Conservation (phyloP, 106 monocot species). For the Ottelia alismoides region DNA sequence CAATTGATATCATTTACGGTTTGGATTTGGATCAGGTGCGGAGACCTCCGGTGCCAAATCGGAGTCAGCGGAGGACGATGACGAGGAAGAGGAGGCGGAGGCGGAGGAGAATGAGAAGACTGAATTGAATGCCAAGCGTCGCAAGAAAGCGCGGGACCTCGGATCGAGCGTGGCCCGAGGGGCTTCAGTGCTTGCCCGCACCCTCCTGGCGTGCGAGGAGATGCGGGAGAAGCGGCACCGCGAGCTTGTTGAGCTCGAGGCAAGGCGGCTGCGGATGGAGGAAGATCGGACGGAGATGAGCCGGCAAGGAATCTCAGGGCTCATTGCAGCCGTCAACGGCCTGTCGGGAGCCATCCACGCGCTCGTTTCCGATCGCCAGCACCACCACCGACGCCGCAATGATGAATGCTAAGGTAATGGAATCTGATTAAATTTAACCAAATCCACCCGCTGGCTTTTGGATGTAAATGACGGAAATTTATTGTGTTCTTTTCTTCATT, state of each 20-base stretch:
- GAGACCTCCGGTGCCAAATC: too few species aligned
- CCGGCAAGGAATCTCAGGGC: conserved; percentile 44
- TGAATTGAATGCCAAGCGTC: conserved; percentile 1
- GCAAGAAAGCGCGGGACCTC: conserved; percentile 19
- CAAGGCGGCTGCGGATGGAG: conserved; percentile 60
- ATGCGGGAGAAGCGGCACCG: conserved; percentile 70
- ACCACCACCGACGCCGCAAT: neutral
- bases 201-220: conserved; percentile 77
- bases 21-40: too few species aligned
- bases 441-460: too few species aligned
- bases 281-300: conserved; percentile 45
- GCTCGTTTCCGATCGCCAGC: conserved; percentile 37
- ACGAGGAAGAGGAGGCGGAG: too few species aligned
- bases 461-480: too few species aligned
- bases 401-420: too few species aligned
- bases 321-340: conserved; percentile 61
- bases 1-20: too few species aligned
- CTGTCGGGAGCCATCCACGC: conserved; percentile 67
- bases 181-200: conserved; percentile 50
- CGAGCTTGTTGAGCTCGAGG: conserved; percentile 63
- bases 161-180: conserved; percentile 57
- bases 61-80: too few species aligned
- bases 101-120: too few species aligned
- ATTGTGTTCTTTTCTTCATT: too few species aligned
- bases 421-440: too few species aligned